A percentile compares a stretch with the other conserved stretches of the same genome.
These are phyloP conservation scores for Penicillium sp. DNA, from an alignment of 2,329 filamentous ascomycete species.

Conservation along the genomic window DNA sequence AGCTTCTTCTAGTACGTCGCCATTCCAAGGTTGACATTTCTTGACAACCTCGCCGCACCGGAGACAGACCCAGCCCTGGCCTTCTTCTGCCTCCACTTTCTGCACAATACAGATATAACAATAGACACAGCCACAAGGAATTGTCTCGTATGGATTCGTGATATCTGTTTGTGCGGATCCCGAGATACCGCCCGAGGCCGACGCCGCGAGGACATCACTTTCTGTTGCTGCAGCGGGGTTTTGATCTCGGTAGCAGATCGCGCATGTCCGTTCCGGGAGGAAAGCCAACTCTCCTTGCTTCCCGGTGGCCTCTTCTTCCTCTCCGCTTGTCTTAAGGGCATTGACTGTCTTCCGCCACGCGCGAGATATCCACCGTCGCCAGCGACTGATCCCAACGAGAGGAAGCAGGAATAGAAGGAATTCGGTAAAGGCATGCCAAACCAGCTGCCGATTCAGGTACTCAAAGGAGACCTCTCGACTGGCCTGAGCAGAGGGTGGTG, in stretches of 20 bases:
- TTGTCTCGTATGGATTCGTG: conserved; percentile 90
- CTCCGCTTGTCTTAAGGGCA: conserved; percentile 50
- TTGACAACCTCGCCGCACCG: conserved; percentile 79
- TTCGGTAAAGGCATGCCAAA: conserved; percentile 99
- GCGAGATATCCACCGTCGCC: conserved; percentile 82
- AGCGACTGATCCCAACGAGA: conserved; percentile 87
- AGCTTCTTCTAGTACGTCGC: conserved; percentile 65
- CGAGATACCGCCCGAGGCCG: conserved; percentile 67
- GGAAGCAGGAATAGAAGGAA: conserved; percentile 97
- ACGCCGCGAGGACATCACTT: conserved; percentile 68
- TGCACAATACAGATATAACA: conserved; percentile 95
- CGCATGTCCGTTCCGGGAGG: conserved; percentile 87
- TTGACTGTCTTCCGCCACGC: conserved; percentile 78
- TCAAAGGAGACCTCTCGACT: conserved; percentile 93
- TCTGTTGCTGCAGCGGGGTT: conserved; percentile 68
- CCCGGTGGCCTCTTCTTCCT: conserved; percentile 48
- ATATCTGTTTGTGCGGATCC: conserved; percentile 89
- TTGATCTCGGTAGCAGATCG: conserved; percentile 94
- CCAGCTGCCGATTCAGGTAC: conserved; percentile 92
- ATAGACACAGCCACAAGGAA: conserved; percentile 86
- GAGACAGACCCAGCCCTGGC: conserved; percentile 87
- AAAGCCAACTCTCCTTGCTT: conserved; percentile 72
- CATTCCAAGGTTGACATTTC: conserved; percentile 85
- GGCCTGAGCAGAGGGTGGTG: conserved; percentile 78
- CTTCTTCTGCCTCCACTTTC: conserved; percentile 83